Percentiles rank a stretch among this genome's conserved stretches.
Evolutionary conservation across 2,329 filamentous ascomycete genomes (phyloP).

Genomic region (Colletotrichum orbiculare): DNA sequence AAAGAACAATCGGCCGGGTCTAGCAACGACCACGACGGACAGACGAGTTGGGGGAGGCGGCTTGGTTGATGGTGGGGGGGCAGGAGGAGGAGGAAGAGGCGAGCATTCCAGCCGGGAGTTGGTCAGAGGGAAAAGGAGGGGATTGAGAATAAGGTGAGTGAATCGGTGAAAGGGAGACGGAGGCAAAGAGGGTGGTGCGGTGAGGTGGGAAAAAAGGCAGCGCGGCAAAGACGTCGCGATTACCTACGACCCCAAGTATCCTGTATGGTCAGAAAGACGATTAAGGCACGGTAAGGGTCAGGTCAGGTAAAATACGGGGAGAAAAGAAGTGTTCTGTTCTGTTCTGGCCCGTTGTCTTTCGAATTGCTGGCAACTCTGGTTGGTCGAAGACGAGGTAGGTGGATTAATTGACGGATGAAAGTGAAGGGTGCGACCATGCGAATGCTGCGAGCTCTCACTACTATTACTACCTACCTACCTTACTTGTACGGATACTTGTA

Average conservation of each 20-base stretch:
- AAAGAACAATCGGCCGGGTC: slow-evolving; percentile 21
- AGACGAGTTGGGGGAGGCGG: not conserved
- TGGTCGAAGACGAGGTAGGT: not conserved
- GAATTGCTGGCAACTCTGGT: too few relatives aligned
- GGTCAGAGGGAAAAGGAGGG: not conserved
- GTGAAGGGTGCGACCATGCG: not conserved
- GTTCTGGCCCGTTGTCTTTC: too few relatives aligned
- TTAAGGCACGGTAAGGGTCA: too few relatives aligned
- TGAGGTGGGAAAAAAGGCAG: too few relatives aligned
- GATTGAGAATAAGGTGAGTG: not conserved
- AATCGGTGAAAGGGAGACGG: not conserved
- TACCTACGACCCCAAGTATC: too few relatives aligned
- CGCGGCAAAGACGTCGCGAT: too few relatives aligned
- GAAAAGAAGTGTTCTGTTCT: slow-evolving; percentile 2
- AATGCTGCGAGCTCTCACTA: too few relatives aligned
- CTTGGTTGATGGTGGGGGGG: slow-evolving; percentile 8
- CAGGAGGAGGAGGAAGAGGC: slow-evolving; percentile 21
- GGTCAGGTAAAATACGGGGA: not conserved
- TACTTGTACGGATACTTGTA: not conserved
- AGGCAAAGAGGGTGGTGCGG: not conserved
- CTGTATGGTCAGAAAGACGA: too few relatives aligned
- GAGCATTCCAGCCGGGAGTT: slow-evolving; percentile 30
- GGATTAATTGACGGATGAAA: slow-evolving; percentile 1
- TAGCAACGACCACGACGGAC: slow-evolving; percentile 26
- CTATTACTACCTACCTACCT: not conserved